Conservation (phyloP, 108 stramenopile genomes). For the Fragilaria radians region DNA sequence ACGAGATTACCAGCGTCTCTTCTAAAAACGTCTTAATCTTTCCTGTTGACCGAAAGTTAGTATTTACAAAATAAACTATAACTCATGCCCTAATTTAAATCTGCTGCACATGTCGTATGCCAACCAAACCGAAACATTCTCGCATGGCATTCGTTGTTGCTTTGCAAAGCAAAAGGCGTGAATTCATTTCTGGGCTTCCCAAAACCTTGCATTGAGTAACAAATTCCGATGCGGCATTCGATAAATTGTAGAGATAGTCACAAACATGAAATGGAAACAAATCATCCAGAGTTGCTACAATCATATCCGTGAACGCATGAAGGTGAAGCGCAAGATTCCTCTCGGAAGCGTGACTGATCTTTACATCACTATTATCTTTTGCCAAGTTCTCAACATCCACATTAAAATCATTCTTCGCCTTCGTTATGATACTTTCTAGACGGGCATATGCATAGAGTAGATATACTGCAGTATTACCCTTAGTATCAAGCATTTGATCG, state of each 20-base stretch:
- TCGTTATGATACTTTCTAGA: constrained; percentile 88
- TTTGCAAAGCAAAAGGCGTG: constrained; percentile 89
- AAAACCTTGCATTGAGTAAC: constrained; percentile 93
- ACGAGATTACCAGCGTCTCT: no score
- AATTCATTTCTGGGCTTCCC: constrained; percentile 82
- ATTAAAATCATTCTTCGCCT: constrained; percentile 74
- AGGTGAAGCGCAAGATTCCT: constrained; percentile 90
- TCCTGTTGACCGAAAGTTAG: no score
- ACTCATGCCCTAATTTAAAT: constrained; percentile 33
- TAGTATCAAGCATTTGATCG: constrained; percentile 97
- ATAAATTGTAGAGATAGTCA: constrained; percentile 89
- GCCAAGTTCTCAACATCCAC: constrained; percentile 76
- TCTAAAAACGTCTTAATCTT: no score
- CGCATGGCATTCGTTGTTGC: constrained; percentile 88
- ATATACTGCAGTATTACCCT: constrained; percentile 99
- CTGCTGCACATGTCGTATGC: constrained; percentile 75
- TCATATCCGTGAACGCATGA: constrained; percentile 71
- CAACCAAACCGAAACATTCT: constrained; percentile 83
- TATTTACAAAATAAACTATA: no score
- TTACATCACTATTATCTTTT: constrained; percentile 36
- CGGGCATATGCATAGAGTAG: constrained; percentile 97
- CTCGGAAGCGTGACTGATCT: constrained; percentile 81
- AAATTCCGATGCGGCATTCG: constrained; percentile 90
- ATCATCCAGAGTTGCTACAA: constrained; percentile 75
- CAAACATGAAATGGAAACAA: constrained; percentile 94